Percentiles rank a stretch among this genome's conserved stretches.
phyloP scores from a whole-genome alignment of 305 asterid genomes.

The Caryopteris hybrid region DNA sequence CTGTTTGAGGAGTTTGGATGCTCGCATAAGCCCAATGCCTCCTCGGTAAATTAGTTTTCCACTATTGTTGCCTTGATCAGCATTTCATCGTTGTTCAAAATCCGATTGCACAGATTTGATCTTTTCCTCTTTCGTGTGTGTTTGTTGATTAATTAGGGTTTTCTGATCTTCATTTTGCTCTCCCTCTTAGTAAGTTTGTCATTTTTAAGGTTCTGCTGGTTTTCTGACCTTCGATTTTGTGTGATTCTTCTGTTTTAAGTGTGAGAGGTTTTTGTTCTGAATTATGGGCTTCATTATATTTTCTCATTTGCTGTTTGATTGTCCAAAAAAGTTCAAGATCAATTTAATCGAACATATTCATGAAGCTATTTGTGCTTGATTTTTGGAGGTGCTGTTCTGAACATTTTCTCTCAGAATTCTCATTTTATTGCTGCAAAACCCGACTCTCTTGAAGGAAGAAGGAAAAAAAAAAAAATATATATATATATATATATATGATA shows the following conservation, averaged over 20 bases:
- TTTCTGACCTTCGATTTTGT: constrained; percentile 6
- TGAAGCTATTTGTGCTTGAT: neutral
- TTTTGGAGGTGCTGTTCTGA: neutral
- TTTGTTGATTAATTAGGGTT: neutral
- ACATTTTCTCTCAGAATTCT: constrained; percentile 10
- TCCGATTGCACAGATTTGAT: neutral
- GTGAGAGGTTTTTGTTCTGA: neutral
- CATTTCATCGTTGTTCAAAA: constrained; percentile 6
- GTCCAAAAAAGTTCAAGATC: neutral
- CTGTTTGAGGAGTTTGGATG: constrained; percentile 56
- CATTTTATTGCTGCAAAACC: constrained; percentile 17
- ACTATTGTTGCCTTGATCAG: constrained; percentile 8
- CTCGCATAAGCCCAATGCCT: constrained; percentile 51
- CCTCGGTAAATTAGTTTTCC: constrained; percentile 38
- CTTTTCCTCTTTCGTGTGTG: neutral
- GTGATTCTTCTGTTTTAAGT: neutral
- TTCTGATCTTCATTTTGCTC: constrained; percentile 13
- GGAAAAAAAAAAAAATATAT: neutral
- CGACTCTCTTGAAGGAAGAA: neutral
- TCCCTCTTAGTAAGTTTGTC: neutral
- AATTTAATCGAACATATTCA: constrained; percentile 17
- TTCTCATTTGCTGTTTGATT: neutral
- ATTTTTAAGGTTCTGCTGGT: neutral
- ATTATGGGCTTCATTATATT: neutral
- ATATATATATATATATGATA: too few species aligned